Evolutionary conservation across 495 filamentous ascomycete genomes (phyloP).

Genomic region (Tuber melanosporum): DNA sequence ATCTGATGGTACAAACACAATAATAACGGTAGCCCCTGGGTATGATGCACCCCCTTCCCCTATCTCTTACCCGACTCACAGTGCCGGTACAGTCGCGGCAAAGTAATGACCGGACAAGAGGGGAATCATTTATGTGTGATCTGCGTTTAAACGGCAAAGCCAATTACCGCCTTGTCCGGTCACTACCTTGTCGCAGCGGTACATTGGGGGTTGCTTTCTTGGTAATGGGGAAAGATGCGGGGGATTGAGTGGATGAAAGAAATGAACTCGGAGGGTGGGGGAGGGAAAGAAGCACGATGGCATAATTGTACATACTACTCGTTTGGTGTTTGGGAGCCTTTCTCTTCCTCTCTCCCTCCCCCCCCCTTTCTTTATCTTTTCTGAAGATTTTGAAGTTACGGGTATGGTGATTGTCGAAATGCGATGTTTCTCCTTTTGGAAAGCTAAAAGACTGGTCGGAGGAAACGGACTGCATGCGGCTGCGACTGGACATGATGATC

Average conservation of each 20-base stretch:
- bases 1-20: too few species aligned
- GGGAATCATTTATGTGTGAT: not conserved
- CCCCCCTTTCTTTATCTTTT: conserved; percentile 8
- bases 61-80: not conserved
- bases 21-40: not conserved
- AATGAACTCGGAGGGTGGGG: not conserved
- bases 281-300: not conserved
- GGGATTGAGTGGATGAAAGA: not conserved
- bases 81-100: not conserved
- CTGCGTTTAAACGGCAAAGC: not conserved
- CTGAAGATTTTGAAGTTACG: conserved; percentile 13
- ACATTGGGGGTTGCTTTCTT: not conserved
- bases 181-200: not conserved
- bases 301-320: conserved; percentile 1
- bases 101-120: not conserved
- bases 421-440: conserved; percentile 37
- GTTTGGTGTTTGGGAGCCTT: not conserved
- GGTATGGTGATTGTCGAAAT: conserved; percentile 19
- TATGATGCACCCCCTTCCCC: not conserved
- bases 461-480: conserved; percentile 28
- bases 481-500: conserved; percentile 21
- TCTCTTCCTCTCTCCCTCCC: not conserved
- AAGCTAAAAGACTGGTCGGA: conserved; percentile 34
- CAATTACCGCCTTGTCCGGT: not conserved
- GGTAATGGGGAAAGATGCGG: not conserved